Percentiles rank a stretch among this genome's conserved stretches.
These are phyloP conservation scores for Oryza coarctata DNA, from an alignment of 176 grass and related monocot genomes.

Conservation along the genomic window DNA sequence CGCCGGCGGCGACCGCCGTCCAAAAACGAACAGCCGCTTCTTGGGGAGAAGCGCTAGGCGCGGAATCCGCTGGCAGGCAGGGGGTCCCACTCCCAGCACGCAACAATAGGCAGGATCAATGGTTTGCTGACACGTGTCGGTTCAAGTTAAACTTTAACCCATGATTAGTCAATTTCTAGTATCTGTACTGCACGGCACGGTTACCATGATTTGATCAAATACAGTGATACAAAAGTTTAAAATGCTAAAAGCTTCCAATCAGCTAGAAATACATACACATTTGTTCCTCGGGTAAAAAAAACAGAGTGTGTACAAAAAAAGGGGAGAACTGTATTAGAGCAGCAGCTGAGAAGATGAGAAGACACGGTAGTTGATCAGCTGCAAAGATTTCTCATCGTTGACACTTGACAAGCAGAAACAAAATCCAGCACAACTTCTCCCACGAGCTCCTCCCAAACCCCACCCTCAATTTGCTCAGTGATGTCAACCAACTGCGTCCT, in stretches of 20 bases:
- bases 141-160: background rate
- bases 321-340: too few species aligned
- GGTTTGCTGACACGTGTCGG: background rate
- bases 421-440: conserved; percentile 62
- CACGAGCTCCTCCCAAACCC: conserved; percentile 66
- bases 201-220: background rate
- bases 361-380: too few species aligned
- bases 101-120: background rate
- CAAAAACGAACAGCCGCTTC: background rate
- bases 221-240: too few species aligned
- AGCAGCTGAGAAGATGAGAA: too few species aligned
- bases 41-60: too few species aligned
- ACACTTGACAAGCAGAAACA: conserved; percentile 25
- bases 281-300: background rate
- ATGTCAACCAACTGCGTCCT: conserved; percentile 62
- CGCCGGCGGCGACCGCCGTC: too few species aligned
- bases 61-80: background rate
- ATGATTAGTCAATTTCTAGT: background rate
- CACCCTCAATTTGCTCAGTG: conserved; percentile 46
- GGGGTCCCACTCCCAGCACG: background rate
- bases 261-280: background rate
- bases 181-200: background rate
- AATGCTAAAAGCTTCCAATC: conserved; percentile 1
- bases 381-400: conserved; percentile 7
- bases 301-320: too few species aligned